Base-by-base conservation (phyloP, 1,284 basidiomycete genomes). In the Ceratobasidium sp. region DNA sequence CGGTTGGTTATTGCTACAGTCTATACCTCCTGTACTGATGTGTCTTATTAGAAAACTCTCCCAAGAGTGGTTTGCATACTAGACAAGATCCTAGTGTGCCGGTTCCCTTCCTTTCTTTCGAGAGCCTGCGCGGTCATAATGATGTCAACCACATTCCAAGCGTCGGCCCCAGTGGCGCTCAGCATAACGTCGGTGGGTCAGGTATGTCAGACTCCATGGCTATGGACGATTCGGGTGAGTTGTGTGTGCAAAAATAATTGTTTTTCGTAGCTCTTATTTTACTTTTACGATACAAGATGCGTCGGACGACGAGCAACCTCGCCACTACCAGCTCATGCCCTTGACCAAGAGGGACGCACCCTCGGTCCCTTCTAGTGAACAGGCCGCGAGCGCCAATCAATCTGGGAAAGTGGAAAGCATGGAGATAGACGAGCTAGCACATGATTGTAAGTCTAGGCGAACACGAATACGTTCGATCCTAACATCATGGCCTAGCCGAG, bases 41-140 rank as follows among this genome's bases (percentile, higher is more conserved):
- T 30, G 21, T 69, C 32, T 39, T 3, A 34, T 21, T n/a, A 70
- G 67, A 70, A 32, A 70, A 70, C 26, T 70, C 67, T 48, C 67
- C 67, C 41, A 70, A 70, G 48, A 70, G 67, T 32, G 67, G 67
- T 18, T 43, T 58, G 16, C 67, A 70, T 32, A 36, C 53, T 14
- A 53, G 67, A 16, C 67, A 70, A 58, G 67, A 70, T 36, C 16
- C 67, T 23, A 70, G 23, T 36, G 55, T 70, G 6, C 67, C 67
- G 30, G 67, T 70, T 18, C 67, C 67, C 1, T 70, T 70, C 41
- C 53, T 70, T 2, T 70, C 67, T 5, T 70, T 70, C 34, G 67
- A 70, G 32, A 55, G 67, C 28, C 36, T 70, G 30, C 67, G 67
- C n/a, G 55, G 55, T 16, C 67, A 45, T 12, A 14, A 23, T 39